Evolutionary conservation across 768 basidiomycete species (phyloP).

Genomic region (Daedaleopsis sinensis): DNA sequence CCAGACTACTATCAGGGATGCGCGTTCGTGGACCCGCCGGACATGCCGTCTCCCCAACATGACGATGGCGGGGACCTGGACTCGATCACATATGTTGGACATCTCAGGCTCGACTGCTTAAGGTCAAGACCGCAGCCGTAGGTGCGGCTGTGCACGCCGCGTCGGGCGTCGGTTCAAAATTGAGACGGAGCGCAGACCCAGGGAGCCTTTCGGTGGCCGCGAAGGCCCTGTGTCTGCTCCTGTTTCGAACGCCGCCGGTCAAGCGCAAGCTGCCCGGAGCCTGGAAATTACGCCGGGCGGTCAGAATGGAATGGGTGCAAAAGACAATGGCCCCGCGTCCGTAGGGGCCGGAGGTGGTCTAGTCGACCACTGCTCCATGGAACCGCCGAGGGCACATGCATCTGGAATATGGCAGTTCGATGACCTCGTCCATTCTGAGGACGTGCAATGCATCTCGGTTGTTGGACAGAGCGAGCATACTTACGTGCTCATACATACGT

Average conservation of each 20-base stretch:
- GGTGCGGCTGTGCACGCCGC: background rate
- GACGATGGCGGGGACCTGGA: too few species aligned
- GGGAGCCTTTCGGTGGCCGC: background rate
- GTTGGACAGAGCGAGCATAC: background rate
- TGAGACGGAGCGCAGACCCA: background rate
- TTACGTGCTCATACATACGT: too few species aligned
- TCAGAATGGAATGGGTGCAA: background rate
- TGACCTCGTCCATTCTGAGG: background rate
- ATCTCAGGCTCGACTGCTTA: background rate
- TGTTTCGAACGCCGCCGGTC: background rate
- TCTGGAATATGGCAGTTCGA: background rate
- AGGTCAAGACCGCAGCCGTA: background rate
- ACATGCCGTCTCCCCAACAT: background rate
- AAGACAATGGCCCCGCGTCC: background rate
- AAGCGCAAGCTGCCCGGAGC: background rate
- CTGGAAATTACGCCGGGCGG: background rate
- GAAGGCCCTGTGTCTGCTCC: background rate
- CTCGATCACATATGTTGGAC: too few species aligned
- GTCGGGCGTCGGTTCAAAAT: background rate
- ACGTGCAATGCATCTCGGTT: background rate
- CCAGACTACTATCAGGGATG: too few species aligned
- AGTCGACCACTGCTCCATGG: background rate
- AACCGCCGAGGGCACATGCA: background rate
- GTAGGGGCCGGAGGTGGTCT: background rate
- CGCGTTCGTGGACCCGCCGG: too few species aligned